Base-by-base conservation (phyloP, 441 rosid species). In the Cnidoscolus chayamansa region DNA sequence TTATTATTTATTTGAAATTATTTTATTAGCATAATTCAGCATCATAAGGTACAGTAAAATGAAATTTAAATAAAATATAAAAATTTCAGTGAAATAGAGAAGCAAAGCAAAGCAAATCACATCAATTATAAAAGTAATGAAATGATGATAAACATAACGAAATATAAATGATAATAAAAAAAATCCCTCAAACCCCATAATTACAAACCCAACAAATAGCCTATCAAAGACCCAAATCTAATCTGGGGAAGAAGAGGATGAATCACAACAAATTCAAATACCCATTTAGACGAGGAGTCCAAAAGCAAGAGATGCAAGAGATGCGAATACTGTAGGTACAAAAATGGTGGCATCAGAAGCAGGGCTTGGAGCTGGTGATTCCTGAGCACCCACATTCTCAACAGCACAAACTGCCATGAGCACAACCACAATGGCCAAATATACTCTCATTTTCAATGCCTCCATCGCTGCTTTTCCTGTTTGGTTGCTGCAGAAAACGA, bases 371-470 rank as follows among this genome's bases (percentile, higher is more conserved):
- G 84, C 81, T 0, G 88, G 88, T 7, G 78, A 77, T 3, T 85
- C 84, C 0, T 78, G 81, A 8, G 85, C 86, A 1, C 81, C 73
- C 12, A 72, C 85, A 15, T 66, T 71, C 0, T 77, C 79, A 40
- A 82, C 65, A 12, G 78, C 74, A 1, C 78, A 78, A 4, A 40
- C 48, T 0, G 80, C 84, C 83, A 77, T 59, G 2, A 85, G 9
- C 30, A 76, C 79, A 4, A 77, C 62, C 57, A 74, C 57, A 61
- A 74, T 17, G 15, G 82, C 84, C 70, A 81, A 8, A 19, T 80
- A 81, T n/a, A 83, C 7, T 71, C 81, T 81, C 85, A 74, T 67
- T 82, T 71, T 83, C 82, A 74, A 61, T 13, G 84, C 78, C 77
- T 78, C 86, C 88, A 83, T 85, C 8, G 65, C 35, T 2, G 58